phyloP scores from a whole-genome alignment of 768 basidiomycete species.

The Myochromella boudieri region DNA sequence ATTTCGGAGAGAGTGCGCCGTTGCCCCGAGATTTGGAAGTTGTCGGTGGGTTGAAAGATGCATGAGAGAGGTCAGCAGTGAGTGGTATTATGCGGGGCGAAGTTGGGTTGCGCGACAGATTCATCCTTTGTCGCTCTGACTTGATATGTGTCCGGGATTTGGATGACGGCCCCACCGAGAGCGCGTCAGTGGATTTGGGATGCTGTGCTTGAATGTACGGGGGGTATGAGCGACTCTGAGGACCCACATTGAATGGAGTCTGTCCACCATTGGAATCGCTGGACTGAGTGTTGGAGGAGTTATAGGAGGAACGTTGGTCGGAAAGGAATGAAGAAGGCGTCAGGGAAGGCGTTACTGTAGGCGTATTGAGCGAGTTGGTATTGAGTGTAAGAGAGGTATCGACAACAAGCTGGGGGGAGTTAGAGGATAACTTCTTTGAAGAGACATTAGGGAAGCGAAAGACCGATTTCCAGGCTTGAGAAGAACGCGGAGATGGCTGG shows the following conservation, averaged over 20 bases:
- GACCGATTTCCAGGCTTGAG: constrained; percentile 67
- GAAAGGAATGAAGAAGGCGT: constrained; percentile 56
- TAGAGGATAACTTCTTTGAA: constrained; percentile 53
- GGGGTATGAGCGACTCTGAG: constrained; percentile 28
- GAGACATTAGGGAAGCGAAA: constrained; percentile 69
- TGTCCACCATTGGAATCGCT: constrained; percentile 60
- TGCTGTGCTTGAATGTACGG: constrained; percentile 27
- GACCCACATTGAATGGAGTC: constrained; percentile 24
- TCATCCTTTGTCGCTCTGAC: constrained; percentile 41
- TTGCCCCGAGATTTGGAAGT: constrained; percentile 46
- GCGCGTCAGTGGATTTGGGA: constrained; percentile 39
- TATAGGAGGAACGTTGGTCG: constrained; percentile 73
- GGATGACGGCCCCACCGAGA: constrained; percentile 32
- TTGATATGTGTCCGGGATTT: constrained; percentile 41
- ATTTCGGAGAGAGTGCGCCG: constrained; percentile 64
- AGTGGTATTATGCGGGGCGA: constrained; percentile 32
- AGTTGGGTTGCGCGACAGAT: constrained; percentile 24
- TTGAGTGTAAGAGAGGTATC: constrained; percentile 44
- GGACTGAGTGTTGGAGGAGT: constrained; percentile 75
- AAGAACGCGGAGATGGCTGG: constrained; percentile 25
- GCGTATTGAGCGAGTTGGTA: constrained; percentile 36
- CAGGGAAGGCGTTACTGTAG: constrained; percentile 46
- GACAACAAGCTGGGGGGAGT: constrained; percentile 44
- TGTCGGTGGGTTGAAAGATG: constrained; percentile 41
- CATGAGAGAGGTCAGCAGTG: constrained; percentile 47